Evolutionary conservation across 108 stramenopile genomes (phyloP).

Genomic region (Cyclotella sp.): DNA sequence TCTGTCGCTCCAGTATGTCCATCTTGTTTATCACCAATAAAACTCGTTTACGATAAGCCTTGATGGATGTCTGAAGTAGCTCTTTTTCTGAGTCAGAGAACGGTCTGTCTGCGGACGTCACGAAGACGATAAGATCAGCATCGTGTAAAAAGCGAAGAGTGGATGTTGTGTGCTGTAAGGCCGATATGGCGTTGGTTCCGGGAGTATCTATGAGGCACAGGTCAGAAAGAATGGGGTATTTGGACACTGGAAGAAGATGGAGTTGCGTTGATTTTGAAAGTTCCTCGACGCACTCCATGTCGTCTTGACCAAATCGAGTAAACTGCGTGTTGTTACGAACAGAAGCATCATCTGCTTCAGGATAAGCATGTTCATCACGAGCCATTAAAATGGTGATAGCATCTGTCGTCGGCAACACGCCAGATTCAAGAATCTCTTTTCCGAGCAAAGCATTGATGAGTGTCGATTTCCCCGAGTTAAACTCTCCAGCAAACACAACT

Average conservation of each 20-base stretch:
- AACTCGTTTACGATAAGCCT: constrained; percentile 77
- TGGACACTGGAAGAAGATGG: constrained; percentile 42
- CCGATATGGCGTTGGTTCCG: constrained; percentile 82
- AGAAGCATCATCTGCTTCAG: neutral
- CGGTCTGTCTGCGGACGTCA: constrained; percentile 87
- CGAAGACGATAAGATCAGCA: constrained; percentile 86
- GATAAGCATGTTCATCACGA: constrained; percentile 8
- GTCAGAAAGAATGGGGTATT: constrained; percentile 68
- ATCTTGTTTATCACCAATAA: constrained; percentile 87
- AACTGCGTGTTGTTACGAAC: neutral
- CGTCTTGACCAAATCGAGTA: neutral
- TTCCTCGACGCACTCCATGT: neutral
- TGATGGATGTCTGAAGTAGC: constrained; percentile 64
- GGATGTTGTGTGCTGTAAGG: constrained; percentile 70
- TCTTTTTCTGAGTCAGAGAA: constrained; percentile 77
- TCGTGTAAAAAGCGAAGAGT: constrained; percentile 74
- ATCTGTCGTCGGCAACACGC: constrained; percentile 86
- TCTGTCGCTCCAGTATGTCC: constrained; percentile 70
- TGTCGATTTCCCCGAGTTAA: constrained; percentile 90
- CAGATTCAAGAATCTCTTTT: constrained; percentile 72
- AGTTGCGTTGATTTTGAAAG: constrained; percentile 10
- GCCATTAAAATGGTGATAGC: constrained; percentile 67
- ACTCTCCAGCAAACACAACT: constrained; percentile 83
- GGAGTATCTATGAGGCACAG: constrained; percentile 86
- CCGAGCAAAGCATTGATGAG: constrained; percentile 87